Evolutionary conservation across 345 rosid species (phyloP), one percentile per base, ranked within the genome.

Genomic region (Linum tenue): DNA sequence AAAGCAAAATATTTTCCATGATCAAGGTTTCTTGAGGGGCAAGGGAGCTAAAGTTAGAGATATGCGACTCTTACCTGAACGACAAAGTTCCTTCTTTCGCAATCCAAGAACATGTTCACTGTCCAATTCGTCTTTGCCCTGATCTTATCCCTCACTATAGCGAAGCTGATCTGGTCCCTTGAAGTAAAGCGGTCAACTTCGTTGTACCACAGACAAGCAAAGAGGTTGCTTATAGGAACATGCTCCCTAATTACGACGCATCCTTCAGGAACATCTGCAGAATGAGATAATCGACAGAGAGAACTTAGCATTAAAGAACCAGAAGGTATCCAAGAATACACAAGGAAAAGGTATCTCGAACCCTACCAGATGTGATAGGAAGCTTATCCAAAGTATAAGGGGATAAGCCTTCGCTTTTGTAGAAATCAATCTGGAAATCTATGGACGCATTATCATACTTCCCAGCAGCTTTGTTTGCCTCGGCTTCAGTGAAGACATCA

Each of bases 401-500:
- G 48, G 85, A 82, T 83, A 95, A 75, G 17, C 99, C 99, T 80
- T 95, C 99, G 63, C 82, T 87, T 80, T 74, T 83, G 75, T 95
- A 95, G 72, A 95, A 95, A 37, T 85, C 82, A 43, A 95, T 76
- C 82, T 95, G 98, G 67, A 86, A 89, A 78, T 95, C 91, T 15
- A 95, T 91, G 67, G 99, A 89, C 37, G 85, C 76, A 55, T 95
- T 91, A 60, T 86, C 91, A 64, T 95, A 95, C 78, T 95, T 95
- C 64, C 88, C 92, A 57, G 99, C 99, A 70, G 96, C 99, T 83
- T 95, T 95, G 67, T 95, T 95, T 72, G 99, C 99, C 80, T 91
- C 96, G 2, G 99, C 97, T 77, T 95, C 99, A 14, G 67, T 72
- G 51, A 95, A 82, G 56, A 91, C 96, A 72, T 95, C 92, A 69